Percentiles rank a stretch among this genome's conserved stretches.
Evolutionary conservation across 1,139 yeast species (phyloP).

Genomic region (Yamadazyma atmosphaerica): DNA sequence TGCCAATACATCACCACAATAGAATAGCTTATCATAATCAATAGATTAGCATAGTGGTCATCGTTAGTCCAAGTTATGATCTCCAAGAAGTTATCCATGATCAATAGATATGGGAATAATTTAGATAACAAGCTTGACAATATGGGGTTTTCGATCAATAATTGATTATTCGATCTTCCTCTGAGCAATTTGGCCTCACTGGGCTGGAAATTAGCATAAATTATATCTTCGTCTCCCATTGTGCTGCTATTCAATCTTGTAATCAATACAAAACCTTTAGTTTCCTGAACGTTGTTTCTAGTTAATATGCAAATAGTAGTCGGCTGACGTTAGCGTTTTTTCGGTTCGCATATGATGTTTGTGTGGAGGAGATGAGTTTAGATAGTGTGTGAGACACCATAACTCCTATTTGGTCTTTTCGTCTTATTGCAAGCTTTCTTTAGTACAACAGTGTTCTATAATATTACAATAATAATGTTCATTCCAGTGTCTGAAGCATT

Average conservation of each 20-base stretch:
- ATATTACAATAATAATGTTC: too few relatives aligned
- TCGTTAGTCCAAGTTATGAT: slow-evolving; percentile 58
- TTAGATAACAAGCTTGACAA: slow-evolving; percentile 48
- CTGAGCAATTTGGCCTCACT: slow-evolving; percentile 15
- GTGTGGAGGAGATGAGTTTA: slow-evolving; percentile 8
- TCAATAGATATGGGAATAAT: slow-evolving; percentile 48
- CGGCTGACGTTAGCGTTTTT: slow-evolving; percentile 1
- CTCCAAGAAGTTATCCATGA: slow-evolving; percentile 46
- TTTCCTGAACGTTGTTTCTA: too few relatives aligned
- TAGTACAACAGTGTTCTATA: too few relatives aligned
- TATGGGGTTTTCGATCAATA: slow-evolving; percentile 45
- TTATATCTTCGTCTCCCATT: slow-evolving; percentile 8
- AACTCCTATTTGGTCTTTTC: too few relatives aligned
- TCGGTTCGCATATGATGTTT: slow-evolving; percentile 12
- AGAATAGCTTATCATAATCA: slow-evolving; percentile 41
- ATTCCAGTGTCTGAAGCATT: too few relatives aligned
- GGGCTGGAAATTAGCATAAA: slow-evolving; percentile 18
- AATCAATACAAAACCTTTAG: too few relatives aligned
- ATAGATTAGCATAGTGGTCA: slow-evolving; percentile 49
- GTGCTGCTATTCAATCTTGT: background rate
- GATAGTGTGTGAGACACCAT: too few relatives aligned
- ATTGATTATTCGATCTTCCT: slow-evolving; percentile 14
- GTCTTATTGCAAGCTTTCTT: too few relatives aligned
- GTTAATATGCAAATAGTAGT: too few relatives aligned
- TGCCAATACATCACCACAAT: slow-evolving; percentile 49